Percentiles rank a stretch among this genome's conserved stretches.
These are phyloP conservation scores for Hymenochaete sp. DNA, from an alignment of 1,284 basidiomycete species.

Conservation along the genomic window DNA sequence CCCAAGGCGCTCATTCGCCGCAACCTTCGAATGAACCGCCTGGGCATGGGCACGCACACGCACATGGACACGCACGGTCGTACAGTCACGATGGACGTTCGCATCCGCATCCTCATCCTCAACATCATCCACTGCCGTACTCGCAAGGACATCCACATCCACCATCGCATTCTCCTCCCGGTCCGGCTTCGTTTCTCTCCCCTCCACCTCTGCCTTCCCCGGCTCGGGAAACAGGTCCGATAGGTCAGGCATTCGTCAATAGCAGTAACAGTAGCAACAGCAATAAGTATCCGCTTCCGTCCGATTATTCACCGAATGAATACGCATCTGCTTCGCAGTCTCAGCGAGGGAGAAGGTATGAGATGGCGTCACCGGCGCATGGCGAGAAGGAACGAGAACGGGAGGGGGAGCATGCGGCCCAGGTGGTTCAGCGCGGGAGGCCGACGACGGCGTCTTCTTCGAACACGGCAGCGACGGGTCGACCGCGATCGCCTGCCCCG, in stretches of 20 bases:
- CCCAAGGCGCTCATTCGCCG: background rate
- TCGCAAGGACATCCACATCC: conserved; percentile 2
- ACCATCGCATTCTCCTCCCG: conserved; percentile 19
- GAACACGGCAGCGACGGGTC: too few species aligned
- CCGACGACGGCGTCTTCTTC: conserved; percentile 9
- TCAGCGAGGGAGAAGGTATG: too few species aligned
- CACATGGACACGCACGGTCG: conserved; percentile 10
- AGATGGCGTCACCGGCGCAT: too few species aligned
- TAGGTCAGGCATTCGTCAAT: conserved; percentile 2
- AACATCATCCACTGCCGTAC: conserved; percentile 3
- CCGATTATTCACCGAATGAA: conserved; percentile 14
- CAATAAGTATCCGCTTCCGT: background rate
- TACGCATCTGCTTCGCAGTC: too few species aligned
- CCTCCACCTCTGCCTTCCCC: conserved; percentile 5
- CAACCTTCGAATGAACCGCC: background rate
- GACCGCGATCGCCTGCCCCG: conserved; percentile 10
- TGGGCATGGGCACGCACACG: conserved; percentile 1
- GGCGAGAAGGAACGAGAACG: too few species aligned
- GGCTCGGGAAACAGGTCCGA: too few species aligned
- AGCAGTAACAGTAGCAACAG: conserved; percentile 2
- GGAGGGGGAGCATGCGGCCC: conserved; percentile 1
- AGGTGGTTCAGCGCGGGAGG: conserved; percentile 9
- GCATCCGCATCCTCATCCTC: background rate
- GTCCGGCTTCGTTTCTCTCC: conserved; percentile 13
- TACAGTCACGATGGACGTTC: conserved; percentile 10